Base-by-base conservation (phyloP, 2,329 filamentous ascomycete species). In the Emydomyces testavorans region DNA sequence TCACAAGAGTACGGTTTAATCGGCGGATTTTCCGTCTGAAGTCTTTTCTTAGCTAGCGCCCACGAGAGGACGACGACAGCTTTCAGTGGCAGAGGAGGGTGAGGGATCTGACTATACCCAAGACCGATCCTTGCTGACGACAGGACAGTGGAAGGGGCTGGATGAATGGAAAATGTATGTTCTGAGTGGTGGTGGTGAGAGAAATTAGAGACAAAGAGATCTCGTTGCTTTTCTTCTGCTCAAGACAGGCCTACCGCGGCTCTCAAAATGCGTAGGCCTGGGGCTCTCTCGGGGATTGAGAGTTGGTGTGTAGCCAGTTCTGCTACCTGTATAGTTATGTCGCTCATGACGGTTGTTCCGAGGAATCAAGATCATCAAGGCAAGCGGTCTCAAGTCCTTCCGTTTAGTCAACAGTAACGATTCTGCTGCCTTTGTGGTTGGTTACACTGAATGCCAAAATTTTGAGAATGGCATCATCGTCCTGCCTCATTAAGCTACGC, bases 1-100 rank as follows among this genome's bases (percentile, higher is more conserved):
- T 13, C n/a, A n/a, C n/a, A n/a, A n/a, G n/a, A n/a, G n/a, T n/a
- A n/a, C 8, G 13, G 32, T 24, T 46, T 28, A 49, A 46, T 49
- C 50, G 46, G 50, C 50, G 46, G 46, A 42, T 49, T 44, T 46
- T 51, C 46, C 46, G 50, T 36, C 37, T 51, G 46, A 46, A 41
- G 21, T 28, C 32, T 42, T 32, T 16, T 31, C 38, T 39, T 28
- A 10, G 36, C 24, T 44, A 51, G 37, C 39, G 41, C 15, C 46
- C 46, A 48, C 46, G 46, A 32, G 36, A 26, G 15, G n/a, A 8
- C 32, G 35, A 35, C 35, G 29, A 34, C 36, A 29, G 11, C 29
- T 10, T 39, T 40, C 16, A 47, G 35, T 47, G 45, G 45, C 32
- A 40, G 20, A 24, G 8, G n/a, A 23, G 34, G 31, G 21, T 15